A percentile compares a stretch with the other conserved stretches of the same genome.
Evolutionary conservation across 257 asterid species (phyloP).

Genomic region (Cruciata laevipes): DNA sequence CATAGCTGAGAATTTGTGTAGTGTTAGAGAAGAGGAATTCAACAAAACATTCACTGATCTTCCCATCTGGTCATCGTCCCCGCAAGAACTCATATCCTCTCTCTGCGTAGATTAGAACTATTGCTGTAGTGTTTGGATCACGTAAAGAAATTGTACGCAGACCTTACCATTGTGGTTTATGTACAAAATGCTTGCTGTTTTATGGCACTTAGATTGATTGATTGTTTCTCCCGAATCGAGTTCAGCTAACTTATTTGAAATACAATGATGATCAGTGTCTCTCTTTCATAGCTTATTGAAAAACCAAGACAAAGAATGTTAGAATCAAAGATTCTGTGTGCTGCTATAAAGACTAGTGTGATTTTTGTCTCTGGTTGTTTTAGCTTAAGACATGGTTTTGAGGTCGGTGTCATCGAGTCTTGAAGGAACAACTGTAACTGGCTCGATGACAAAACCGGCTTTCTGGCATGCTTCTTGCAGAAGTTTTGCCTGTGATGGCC

Average conservation of each 20-base stretch:
- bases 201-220: too few relatives aligned
- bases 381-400: conserved; percentile 32
- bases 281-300: neutral
- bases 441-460: conserved; percentile 62
- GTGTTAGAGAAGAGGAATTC: conserved; percentile 43
- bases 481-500: conserved; percentile 58
- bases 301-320: neutral
- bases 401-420: conserved; percentile 39
- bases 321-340: neutral
- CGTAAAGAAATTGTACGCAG: neutral
- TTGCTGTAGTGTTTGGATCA: neutral
- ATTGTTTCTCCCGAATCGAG: neutral
- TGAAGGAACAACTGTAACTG: conserved; percentile 49
- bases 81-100: conserved; percentile 47
- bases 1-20: conserved; percentile 49
- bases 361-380: neutral
- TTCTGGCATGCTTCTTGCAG: conserved; percentile 59
- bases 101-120: conserved; percentile 31
- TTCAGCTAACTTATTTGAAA: neutral
- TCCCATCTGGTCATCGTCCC: conserved; percentile 62
- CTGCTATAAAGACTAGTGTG: neutral
- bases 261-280: neutral
- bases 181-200: neutral
- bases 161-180: neutral
- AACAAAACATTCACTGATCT: conserved; percentile 43